Evolutionary conservation across 106 monocot species (phyloP), one percentile per base, ranked within the genome.

Genomic region (Platanthera zijinensis): DNA sequence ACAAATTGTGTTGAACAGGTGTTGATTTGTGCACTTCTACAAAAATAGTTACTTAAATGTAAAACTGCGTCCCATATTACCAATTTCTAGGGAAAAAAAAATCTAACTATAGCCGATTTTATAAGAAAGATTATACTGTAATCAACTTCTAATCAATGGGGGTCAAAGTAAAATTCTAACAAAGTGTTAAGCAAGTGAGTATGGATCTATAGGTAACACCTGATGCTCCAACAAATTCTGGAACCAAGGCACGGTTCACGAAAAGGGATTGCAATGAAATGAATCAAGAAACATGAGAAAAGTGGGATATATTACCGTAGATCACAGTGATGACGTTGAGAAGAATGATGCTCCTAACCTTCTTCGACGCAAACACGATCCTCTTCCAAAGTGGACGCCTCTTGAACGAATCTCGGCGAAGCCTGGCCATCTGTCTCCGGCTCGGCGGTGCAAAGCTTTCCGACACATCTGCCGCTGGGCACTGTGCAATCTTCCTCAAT

Each of bases 281-380:
- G 56, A 56, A 56, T 39, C 13, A 56, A 56, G n/a, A 5, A 56
- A 5, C 56, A 32, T 32, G 21, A 50, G 6, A 51, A 51, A 71
- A 59, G 25, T 57, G 28, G 14, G 2, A 18, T 30, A 69, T 3
- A 25, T 62, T 78, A 95, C 94, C 94, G 66, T 89, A 95, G 73
- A 95, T 82, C 47, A 89, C 82, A 7, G 87, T 84, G 80, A 95
- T 82, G 63, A 91, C 80, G 63, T 91, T 89, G 69, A 95, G 91
- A 84, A 95, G 77, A 19, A 91, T 87, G 76, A 95, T 80, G 82
- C 91, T 89, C 79, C 91, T 57, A 56, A 91, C 89, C 80, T 91
- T 95, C 82, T 77, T 89, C 8, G 94, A 91, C 32, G 86, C 89
- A 39, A 89, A 87, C 72, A 87, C 82, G 50, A 95, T 85, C 89